Base-by-base conservation (phyloP, 768 basidiomycete genomes). In the Hericium erinaceus region DNA sequence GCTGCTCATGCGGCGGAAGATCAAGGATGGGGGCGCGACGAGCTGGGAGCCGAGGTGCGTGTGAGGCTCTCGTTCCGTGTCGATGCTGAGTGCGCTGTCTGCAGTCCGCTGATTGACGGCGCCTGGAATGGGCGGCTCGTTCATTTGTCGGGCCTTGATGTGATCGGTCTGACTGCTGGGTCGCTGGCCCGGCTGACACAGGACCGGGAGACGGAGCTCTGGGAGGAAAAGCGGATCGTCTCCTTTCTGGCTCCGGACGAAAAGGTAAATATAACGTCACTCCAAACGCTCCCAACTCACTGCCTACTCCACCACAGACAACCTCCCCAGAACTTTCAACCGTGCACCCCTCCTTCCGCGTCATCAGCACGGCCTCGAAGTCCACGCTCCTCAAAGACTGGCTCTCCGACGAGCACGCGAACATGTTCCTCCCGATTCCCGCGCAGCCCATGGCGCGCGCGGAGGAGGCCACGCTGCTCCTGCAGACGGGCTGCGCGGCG, bases 371-470 rank as follows among this genome's bases (percentile, higher is more conserved):
- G 0, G 80, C 83, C 6, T 84, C 83, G 40, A 84, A 81, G 64
- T 83, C 83, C 1, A 66, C 80, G 1, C 77, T 80, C n/a, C 70
- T 84, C n/a, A 80, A 81, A 63, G 83, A 85, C 64, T 87, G 84
- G 84, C 75, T 87, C 26, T 73, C 77, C 1, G 78, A 80, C 58
- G 84, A 87, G 64, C 80, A 85, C 64, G 78, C 81, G 24, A 85
- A 85, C 63, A 85, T 85, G 83, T 85, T 87, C 74, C 81, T 85
- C 67, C 68, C 83, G 10, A 66, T 87, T 13, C 77, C 80, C 8
- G 75, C 78, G 46, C 80, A 80, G 62, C 82, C 83, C 1, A 87
- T 87, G 84, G 72, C 74, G 28, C 61, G 57, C 13, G 61, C 66
- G 0, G 84, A 87, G 65, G 83, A 87, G 68, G 60, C 65, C 0